These are phyloP conservation scores for Syncephalastrum sp. DNA, from an alignment of 371 early-diverging fungal genomes.

Conservation along the genomic window DNA sequence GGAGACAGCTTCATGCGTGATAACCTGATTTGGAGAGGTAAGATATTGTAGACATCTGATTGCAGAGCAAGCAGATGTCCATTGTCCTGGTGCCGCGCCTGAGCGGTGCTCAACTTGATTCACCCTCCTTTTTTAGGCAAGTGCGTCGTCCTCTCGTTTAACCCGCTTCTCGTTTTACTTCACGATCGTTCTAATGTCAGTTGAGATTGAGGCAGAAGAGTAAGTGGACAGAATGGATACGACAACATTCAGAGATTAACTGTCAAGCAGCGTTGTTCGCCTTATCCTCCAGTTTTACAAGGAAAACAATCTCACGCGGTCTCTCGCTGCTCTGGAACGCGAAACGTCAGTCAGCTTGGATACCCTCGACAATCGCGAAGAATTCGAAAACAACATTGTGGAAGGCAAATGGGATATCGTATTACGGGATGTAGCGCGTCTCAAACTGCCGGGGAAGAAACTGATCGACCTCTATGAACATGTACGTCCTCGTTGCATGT, in stretches of 20 bases:
- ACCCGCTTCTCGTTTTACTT: no score
- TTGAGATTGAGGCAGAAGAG: constrained; percentile 73
- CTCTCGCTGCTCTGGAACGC: constrained; percentile 75
- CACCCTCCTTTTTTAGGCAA: no score
- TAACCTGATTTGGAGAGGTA: no score
- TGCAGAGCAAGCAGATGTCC: no score
- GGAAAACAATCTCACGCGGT: constrained; percentile 79
- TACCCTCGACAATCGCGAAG: constrained; percentile 75
- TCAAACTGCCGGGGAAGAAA: constrained; percentile 65
- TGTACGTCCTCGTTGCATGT: constrained; percentile 36
- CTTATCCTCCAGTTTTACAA: constrained; percentile 89
- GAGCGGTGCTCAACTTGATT: no score
- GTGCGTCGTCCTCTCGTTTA: no score
- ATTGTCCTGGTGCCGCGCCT: no score
- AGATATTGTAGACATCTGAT: no score
- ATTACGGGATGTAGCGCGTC: constrained; percentile 64
- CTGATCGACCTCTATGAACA: constrained; percentile 90
- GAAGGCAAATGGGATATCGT: constrained; percentile 89
- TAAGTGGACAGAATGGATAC: constrained; percentile 28
- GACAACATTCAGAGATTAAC: neutral
- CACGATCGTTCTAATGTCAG: constrained; percentile 26
- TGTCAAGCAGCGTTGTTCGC: constrained; percentile 67
- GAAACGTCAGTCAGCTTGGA: constrained; percentile 79
- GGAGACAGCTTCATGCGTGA: no score
- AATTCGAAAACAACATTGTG: constrained; percentile 69